Conservation (phyloP, 1,284 basidiomycete genomes). For the Pseudomicrostroma phylloplanum region DNA sequence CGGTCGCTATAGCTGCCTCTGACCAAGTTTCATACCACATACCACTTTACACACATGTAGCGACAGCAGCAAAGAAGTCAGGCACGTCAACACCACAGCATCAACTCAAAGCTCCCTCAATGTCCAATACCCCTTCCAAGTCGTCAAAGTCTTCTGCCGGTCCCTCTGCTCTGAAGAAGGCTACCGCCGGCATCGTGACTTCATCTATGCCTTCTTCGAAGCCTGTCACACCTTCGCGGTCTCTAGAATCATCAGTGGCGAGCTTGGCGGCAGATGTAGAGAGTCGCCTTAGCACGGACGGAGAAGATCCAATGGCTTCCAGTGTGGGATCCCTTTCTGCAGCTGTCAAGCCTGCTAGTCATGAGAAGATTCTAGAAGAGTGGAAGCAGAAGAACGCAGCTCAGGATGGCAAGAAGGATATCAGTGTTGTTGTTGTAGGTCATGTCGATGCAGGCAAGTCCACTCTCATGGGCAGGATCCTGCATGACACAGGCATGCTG, state of each 20-base stretch:
- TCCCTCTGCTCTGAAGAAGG: background rate
- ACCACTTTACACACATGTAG: background rate
- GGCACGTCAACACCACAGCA: constrained; percentile 24
- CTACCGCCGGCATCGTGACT: background rate
- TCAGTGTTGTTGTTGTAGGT: constrained; percentile 84
- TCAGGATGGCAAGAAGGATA: constrained; percentile 62
- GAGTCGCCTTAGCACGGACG: constrained; percentile 7
- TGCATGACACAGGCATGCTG: constrained; percentile 83
- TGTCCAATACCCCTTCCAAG: too few species aligned
- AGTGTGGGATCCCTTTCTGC: background rate
- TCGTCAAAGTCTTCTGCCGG: constrained; percentile 19
- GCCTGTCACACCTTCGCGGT: background rate
- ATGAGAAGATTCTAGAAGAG: constrained; percentile 1
- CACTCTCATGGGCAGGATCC: constrained; percentile 86
- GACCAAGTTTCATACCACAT: too few species aligned
- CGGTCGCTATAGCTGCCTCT: too few species aligned
- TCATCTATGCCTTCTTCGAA: background rate
- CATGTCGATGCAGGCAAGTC: constrained; percentile 99
- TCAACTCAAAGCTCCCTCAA: constrained; percentile 20
- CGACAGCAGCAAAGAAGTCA: constrained; percentile 21
- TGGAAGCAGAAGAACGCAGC: background rate
- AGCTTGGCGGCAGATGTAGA: constrained; percentile 31
- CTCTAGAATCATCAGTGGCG: background rate
- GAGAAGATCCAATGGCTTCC: background rate
- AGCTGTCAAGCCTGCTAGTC: constrained; percentile 1